Evolutionary conservation across 176 grass and related monocot genomes (phyloP), one percentile per base, ranked within the genome.

Genomic region (Carex littledalei): DNA sequence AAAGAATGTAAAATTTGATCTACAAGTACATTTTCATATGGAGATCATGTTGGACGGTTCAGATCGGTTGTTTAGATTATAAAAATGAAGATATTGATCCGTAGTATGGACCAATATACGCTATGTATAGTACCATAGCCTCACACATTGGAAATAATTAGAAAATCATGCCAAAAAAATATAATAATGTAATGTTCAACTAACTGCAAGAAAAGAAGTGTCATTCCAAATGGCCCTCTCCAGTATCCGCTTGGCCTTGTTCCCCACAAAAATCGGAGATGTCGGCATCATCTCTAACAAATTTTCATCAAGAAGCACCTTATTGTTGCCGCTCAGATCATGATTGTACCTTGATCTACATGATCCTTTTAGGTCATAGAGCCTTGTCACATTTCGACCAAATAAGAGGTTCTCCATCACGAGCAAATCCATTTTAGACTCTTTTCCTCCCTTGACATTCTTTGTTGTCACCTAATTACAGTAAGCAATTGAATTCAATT

Each of bases 151-250:
- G 8, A 37, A 39, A 75, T 64, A 57, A 85, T 64, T 55, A 37
- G 41, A 22, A 88, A 31, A 88, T 52, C 39, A 26, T 31, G 66
- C 22, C 71, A 54, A 75, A 21, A 80, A 34, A 81, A 53, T 5
- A 39, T 6, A 39, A 6, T 59, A 70, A 52, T 20, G 53, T 37
- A 35, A 66, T 45, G 41, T 3, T 49, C 50, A 12, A 95, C 93
- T 94, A 77, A 98, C 96, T 67, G 96, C 96, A 66, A 98, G 91
- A 93, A 98, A 98, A 67, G 89, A 85, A 81, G 96, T 95, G 84
- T 98, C 96, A 32, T 98, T 98, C 96, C 96, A 98, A 87, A 98
- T 93, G 90, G 96, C 96, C 80, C 96, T 93, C 88, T 94, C 96
- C 43, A 98, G 78, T 41, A 98, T 74, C 70, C 96, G 84, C 69